A percentile compares a stretch with the other conserved stretches of the same genome.
phyloP scores from a whole-genome alignment of 495 filamentous ascomycete species.

The Aspergillus panamensis region DNA sequence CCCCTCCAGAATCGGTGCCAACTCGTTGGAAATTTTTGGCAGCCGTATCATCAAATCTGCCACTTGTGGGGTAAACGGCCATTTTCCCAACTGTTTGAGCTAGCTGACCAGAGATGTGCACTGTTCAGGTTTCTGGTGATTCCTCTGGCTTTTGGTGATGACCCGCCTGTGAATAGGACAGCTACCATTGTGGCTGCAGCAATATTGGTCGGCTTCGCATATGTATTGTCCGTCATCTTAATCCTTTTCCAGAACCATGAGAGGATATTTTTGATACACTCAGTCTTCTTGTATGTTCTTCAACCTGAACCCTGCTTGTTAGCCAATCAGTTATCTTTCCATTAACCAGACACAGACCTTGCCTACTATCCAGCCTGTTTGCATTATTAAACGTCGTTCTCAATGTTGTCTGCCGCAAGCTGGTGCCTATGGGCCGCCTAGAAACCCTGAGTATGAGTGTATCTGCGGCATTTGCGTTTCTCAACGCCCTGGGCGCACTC shows the following conservation, averaged over 20 bases:
- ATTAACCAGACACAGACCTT: slow-evolving; percentile 27
- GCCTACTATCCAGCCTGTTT: slow-evolving; percentile 27
- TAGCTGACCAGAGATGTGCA: neutral
- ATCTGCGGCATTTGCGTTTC: slow-evolving; percentile 23
- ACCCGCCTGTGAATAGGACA: slow-evolving; percentile 18
- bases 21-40: slow-evolving; percentile 4
- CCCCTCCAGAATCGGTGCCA: neutral
- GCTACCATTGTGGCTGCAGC: slow-evolving; percentile 20
- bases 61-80: slow-evolving; percentile 27
- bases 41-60: slow-evolving; percentile 19
- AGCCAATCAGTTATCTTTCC: neutral
- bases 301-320: neutral
- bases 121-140: slow-evolving; percentile 30
- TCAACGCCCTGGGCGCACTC: slow-evolving; percentile 28
- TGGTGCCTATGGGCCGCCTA: slow-evolving; percentile 25
- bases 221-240: slow-evolving; percentile 25
- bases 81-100: neutral
- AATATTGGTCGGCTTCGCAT: slow-evolving; percentile 28
- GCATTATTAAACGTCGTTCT: slow-evolving; percentile 34
- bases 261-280: slow-evolving; percentile 27
- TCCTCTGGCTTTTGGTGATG: slow-evolving; percentile 27
- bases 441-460: slow-evolving; percentile 27
- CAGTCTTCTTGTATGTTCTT: slow-evolving; percentile 28
- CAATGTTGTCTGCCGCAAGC: slow-evolving; percentile 28
- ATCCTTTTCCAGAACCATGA: slow-evolving; percentile 23